Conservation (phyloP, 169 alveolate genomes). For the Eimeria sp. region DNA sequence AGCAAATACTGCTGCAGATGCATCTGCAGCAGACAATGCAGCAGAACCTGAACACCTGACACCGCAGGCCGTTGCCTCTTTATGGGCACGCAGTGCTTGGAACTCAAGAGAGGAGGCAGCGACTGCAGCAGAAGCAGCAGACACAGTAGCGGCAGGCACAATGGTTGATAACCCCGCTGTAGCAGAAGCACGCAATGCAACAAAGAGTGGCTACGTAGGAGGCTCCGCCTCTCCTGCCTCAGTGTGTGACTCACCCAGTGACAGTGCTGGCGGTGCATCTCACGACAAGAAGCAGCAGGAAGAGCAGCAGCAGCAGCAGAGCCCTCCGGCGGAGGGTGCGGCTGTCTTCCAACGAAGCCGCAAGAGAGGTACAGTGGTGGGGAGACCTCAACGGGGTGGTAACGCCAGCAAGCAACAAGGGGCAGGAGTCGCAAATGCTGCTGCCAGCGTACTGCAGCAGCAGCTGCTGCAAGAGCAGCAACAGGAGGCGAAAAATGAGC, state of each 20-base stretch:
- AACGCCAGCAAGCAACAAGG: background rate
- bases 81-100: slow-evolving; percentile 20
- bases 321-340: background rate
- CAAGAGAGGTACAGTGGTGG: slow-evolving; percentile 5
- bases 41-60: background rate
- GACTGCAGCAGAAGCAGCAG: slow-evolving; percentile 8
- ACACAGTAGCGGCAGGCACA: background rate
- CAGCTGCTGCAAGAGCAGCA: background rate
- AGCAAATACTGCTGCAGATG: slow-evolving; percentile 1
- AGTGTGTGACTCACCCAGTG: background rate
- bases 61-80: slow-evolving; percentile 9
- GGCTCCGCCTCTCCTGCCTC: background rate
- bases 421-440: background rate
- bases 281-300: background rate
- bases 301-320: background rate
- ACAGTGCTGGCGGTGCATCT: background rate
- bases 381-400: slow-evolving; percentile 24
- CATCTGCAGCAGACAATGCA: background rate
- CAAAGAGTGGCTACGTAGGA: background rate
- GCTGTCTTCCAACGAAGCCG: slow-evolving; percentile 44
- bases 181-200: background rate
- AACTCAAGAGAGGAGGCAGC: background rate
- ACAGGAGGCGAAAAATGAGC: background rate
- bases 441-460: background rate
- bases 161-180: background rate